Conservation (phyloP, 2,329 filamentous ascomycete species). For the Cordyceps sp. region DNA sequence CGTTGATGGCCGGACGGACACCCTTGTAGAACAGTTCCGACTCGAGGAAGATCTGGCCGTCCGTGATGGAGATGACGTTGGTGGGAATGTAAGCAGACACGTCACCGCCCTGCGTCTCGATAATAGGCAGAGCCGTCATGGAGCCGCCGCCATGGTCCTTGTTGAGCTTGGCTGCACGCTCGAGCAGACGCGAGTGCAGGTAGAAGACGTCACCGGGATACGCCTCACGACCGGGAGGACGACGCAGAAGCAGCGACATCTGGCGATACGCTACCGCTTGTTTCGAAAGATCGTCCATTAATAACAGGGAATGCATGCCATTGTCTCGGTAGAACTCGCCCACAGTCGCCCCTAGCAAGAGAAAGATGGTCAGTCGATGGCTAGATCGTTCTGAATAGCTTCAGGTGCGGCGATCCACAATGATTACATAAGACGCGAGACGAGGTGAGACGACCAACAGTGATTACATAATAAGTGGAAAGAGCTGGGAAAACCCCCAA, state of each 20-base stretch:
- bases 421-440: too few relatives aligned
- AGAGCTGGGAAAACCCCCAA: neutral
- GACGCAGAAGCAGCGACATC: conserved; percentile 95
- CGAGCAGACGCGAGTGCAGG: conserved; percentile 95
- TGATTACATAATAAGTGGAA: too few relatives aligned
- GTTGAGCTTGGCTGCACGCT: conserved; percentile 99
- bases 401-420: too few relatives aligned
- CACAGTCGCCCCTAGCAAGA: conserved; percentile 20
- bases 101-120: conserved; percentile 99
- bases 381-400: too few relatives aligned
- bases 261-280: conserved; percentile 97
- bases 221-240: conserved; percentile 96
- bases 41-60: conserved; percentile 99
- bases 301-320: conserved; percentile 75
- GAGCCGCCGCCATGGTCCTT: conserved; percentile 89
- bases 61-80: conserved; percentile 99
- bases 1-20: conserved; percentile 99
- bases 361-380: neutral
- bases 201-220: conserved; percentile 99
- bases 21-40: conserved; percentile 99
- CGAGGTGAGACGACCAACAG: too few relatives aligned
- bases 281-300: conserved; percentile 94
- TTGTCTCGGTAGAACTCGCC: conserved; percentile 67
- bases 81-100: conserved; percentile 99
- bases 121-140: conserved; percentile 90